Percentiles rank a stretch among this genome's conserved stretches.
Evolutionary conservation across 1,284 basidiomycete species (phyloP).

Genomic region (Fomitopsis pinicola): DNA sequence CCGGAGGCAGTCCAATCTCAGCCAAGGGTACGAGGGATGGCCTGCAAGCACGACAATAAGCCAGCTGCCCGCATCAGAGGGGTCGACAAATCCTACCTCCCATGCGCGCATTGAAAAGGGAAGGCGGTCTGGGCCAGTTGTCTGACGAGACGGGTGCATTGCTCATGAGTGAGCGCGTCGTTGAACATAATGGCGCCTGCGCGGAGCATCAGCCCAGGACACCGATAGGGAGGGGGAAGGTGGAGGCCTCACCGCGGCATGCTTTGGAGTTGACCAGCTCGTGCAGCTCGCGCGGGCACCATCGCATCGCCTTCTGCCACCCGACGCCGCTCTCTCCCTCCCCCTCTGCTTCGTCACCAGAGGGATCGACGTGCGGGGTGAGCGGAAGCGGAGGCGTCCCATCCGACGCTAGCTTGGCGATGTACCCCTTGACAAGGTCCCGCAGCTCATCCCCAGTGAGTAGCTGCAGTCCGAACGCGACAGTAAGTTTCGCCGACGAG

Average conservation of each 20-base stretch:
- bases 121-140: constrained; percentile 69
- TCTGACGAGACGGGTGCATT: constrained; percentile 67
- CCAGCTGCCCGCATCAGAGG: too few species aligned
- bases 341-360: constrained; percentile 14
- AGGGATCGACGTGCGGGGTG: not conserved
- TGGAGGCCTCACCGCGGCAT: constrained; percentile 65
- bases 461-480: constrained; percentile 38
- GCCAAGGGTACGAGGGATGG: constrained; percentile 27
- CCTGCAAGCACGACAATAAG: constrained; percentile 9
- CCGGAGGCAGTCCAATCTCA: constrained; percentile 6
- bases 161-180: constrained; percentile 63
- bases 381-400: constrained; percentile 12
- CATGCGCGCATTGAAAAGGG: constrained; percentile 95
- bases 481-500: not conserved
- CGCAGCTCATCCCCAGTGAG: constrained; percentile 60
- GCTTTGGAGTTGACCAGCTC: constrained; percentile 90
- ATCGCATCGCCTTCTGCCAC: constrained; percentile 73
- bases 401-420: constrained; percentile 41
- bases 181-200: constrained; percentile 97
- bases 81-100: constrained; percentile 46
- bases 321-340: constrained; percentile 20
- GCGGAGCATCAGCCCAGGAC: not conserved
- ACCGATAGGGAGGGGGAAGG: too few species aligned
- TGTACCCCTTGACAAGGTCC: constrained; percentile 62
- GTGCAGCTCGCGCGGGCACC: constrained; percentile 75